phyloP scores from a whole-genome alignment of 2,329 filamentous ascomycete species.

The Fusarium brachygibbosum region DNA sequence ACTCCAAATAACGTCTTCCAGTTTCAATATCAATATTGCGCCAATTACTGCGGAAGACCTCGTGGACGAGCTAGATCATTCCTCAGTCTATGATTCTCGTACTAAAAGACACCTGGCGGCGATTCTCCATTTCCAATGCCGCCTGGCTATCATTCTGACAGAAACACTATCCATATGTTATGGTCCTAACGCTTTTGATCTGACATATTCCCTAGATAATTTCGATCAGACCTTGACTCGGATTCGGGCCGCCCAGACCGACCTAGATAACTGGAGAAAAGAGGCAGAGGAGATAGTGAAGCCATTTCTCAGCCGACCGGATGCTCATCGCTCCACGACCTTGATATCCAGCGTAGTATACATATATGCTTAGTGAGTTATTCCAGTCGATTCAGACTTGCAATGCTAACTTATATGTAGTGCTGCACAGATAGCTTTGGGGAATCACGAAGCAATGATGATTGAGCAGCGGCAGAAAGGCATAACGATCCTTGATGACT shows the following conservation, averaged over 20 bases:
- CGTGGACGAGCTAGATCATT: background rate
- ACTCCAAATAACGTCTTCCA: constrained; percentile 16
- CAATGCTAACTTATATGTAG: background rate
- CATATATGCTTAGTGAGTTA: constrained; percentile 32
- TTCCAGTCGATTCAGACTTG: rapidly evolving
- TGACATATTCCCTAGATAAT: constrained; percentile 9
- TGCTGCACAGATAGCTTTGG: constrained; percentile 32
- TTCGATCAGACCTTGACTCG: constrained; percentile 7
- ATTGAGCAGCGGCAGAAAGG: constrained; percentile 38
- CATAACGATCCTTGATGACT: constrained; percentile 17
- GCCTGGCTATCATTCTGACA: constrained; percentile 10
- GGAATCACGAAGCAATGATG: constrained; percentile 24
- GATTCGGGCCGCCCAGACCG: background rate
- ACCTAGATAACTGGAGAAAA: background rate
- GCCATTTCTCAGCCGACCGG: background rate
- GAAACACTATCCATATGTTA: constrained; percentile 20
- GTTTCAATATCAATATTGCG: constrained; percentile 9
- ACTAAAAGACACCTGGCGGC: constrained; percentile 11
- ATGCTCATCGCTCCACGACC: constrained; percentile 13
- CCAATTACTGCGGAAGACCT: constrained; percentile 2
- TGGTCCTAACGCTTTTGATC: constrained; percentile 13
- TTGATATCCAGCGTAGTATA: constrained; percentile 32
- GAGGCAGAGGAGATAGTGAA: constrained; percentile 4
- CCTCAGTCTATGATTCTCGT: background rate
- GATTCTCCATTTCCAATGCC: constrained; percentile 10